phyloP scores from a whole-genome alignment of 2,329 filamentous ascomycete species.

The Talaromyces sp. region DNA sequence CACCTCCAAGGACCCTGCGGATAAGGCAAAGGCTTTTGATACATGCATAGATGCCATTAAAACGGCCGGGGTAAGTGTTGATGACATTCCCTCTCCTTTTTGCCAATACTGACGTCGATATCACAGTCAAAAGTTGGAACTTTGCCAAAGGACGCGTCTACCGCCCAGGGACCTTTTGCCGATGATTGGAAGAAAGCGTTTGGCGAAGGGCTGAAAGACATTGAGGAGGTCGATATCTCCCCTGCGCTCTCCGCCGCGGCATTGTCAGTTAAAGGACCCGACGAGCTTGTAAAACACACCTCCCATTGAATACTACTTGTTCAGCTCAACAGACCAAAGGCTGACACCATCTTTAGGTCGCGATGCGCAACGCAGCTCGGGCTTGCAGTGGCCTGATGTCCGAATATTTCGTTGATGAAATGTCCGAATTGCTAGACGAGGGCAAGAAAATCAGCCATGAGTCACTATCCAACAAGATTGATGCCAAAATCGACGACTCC shows the following conservation, averaged over 20 bases:
- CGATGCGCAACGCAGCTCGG: conserved; percentile 89
- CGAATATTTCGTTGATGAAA: conserved; percentile 95
- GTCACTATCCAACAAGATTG: conserved; percentile 77
- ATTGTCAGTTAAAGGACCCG: conserved; percentile 91
- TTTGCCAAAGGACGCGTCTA: conserved; percentile 68
- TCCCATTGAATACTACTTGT: neutral
- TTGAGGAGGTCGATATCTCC: conserved; percentile 84
- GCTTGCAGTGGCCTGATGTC: conserved; percentile 93
- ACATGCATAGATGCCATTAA: conserved; percentile 85
- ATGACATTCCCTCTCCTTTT: neutral
- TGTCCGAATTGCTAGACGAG: conserved; percentile 91
- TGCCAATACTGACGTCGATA: neutral
- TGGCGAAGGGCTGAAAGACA: conserved; percentile 71
- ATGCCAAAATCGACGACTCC: conserved; percentile 83
- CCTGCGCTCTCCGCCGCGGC: conserved; percentile 75
- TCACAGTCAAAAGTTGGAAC: conserved; percentile 81
- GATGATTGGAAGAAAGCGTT: conserved; percentile 93
- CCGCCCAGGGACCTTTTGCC: conserved; percentile 79
- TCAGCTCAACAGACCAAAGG: neutral
- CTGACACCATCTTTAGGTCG: conserved; percentile 50
- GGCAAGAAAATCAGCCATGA: conserved; percentile 97
- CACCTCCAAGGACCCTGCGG: conserved; percentile 82
- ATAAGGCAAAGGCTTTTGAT: conserved; percentile 86
- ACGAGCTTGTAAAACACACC: conserved; percentile 60
- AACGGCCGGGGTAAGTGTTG: conserved; percentile 66